phyloP scores from a whole-genome alignment of 345 rosid species.

The Brassica carinata region DNA sequence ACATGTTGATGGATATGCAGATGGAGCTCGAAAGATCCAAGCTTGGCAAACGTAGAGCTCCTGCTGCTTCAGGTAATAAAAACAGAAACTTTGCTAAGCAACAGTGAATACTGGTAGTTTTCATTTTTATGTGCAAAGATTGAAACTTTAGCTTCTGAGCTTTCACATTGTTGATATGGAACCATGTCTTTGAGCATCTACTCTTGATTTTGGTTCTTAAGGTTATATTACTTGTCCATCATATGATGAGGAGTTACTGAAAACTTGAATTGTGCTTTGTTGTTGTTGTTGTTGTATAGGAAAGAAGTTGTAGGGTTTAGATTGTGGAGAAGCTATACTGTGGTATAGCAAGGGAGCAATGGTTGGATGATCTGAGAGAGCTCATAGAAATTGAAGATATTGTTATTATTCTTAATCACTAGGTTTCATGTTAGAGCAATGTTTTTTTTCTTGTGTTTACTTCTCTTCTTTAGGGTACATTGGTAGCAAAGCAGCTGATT shows the following conservation, averaged over 20 bases:
- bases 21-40: slow-evolving; percentile 64
- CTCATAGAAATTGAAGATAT: slow-evolving; percentile 27
- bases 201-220: too few species aligned
- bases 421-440: slow-evolving; percentile 36
- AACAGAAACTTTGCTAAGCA: background rate
- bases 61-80: slow-evolving; percentile 31
- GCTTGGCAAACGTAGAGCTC: slow-evolving; percentile 38
- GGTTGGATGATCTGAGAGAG: slow-evolving; percentile 25
- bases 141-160: background rate
- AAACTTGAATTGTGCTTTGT: background rate
- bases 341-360: slow-evolving; percentile 25
- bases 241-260: slow-evolving; percentile 29
- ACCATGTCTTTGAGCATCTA: background rate
- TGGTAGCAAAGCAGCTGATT: slow-evolving; percentile 36
- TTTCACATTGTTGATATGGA: background rate
- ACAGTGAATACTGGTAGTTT: too few species aligned
- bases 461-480: slow-evolving; percentile 26
- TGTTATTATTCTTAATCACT: slow-evolving; percentile 35
- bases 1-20: slow-evolving; percentile 68
- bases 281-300: slow-evolving; percentile 9
- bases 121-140: too few species aligned
- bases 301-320: slow-evolving; percentile 34
- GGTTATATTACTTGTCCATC: too few species aligned
- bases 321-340: slow-evolving; percentile 30
- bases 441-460: background rate